Base-by-base conservation (phyloP, 805 yeast genomes). In the Candida ovalis region DNA sequence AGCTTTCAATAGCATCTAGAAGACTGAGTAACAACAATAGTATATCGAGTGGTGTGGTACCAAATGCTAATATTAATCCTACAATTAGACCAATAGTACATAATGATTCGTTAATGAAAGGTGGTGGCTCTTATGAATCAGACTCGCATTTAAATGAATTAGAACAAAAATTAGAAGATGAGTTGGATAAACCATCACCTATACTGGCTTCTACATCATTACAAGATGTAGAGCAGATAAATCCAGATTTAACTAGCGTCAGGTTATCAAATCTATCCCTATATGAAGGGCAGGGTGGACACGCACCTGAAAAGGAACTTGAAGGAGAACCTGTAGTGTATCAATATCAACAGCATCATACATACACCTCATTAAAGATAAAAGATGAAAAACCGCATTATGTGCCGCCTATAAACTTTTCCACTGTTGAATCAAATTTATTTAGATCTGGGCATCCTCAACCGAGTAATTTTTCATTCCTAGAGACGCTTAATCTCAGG, bases 381-480 rank as follows among this genome's bases (percentile, higher is more conserved):
- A 51, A 59, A 32, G 66, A 63, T 37, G 56, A 52, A 18, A 56
- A 50, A 45, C 71, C 71, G 2, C 52, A 59, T 38, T 78, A 74
- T 53, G 95, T 91, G 1, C 99, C 99, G 4, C 99, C 99, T 0
- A 74, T 94, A 56, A 91, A 89, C 66, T 92, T 92, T 60, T 80
- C 96, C 0, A 78, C 88, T 21, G 96, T 94, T 2, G 96, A 88
- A 50, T 90, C 88, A 48, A 83, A 87, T 6, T 80, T 92, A 12
- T 92, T 91, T 64, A 71, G 99, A 18, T 84, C 95, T 1, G 99
- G 99, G 1, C 96, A 91, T 61, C 99, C 99, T 1, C 87, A 89
- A 72, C 86, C 88, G 0, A 77, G 82, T 53, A 92, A 90, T 68
- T 88, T 82, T 59, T 80, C 84, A n/a, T 94, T 88, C 56, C 73